phyloP scores from a whole-genome alignment of 352 stramenopile species.

The Phytophthora hibernalis region DNA sequence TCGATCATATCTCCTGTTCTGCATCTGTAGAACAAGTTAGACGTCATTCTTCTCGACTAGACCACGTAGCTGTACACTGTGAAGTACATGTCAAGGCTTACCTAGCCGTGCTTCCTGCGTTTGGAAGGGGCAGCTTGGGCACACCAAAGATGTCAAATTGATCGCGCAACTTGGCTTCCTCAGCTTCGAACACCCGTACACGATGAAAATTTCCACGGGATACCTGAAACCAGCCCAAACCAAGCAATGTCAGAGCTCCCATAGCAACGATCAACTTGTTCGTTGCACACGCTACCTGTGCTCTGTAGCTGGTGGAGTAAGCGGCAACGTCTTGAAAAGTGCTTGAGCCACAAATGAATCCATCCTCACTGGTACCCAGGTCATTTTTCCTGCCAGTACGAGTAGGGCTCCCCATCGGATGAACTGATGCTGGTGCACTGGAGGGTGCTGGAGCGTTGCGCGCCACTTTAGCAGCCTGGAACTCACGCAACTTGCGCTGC shows the following conservation, averaged over 20 bases:
- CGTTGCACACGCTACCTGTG: conserved; percentile 32
- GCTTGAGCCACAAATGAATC: conserved; percentile 68
- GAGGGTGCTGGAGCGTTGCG: conserved; percentile 29
- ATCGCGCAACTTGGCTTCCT: conserved; percentile 60
- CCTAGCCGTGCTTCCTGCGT: conserved; percentile 18
- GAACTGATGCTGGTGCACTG: background rate
- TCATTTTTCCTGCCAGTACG: conserved; percentile 37
- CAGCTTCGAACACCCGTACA: conserved; percentile 61
- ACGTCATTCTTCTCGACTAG: background rate
- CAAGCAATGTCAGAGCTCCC: background rate
- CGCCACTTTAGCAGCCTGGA: conserved; percentile 51
- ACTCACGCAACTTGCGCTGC: conserved; percentile 63
- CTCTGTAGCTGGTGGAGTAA: conserved; percentile 74
- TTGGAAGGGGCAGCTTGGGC: conserved; percentile 49
- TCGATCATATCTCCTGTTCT: conserved; percentile 59
- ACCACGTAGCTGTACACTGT: too few relatives aligned
- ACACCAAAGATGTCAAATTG: conserved; percentile 74
- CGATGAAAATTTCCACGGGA: conserved; percentile 54
- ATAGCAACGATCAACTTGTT: background rate
- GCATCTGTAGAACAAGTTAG: background rate
- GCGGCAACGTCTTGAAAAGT: conserved; percentile 62
- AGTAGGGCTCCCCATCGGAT: conserved; percentile 31
- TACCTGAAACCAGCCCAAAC: conserved; percentile 24
- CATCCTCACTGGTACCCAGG: conserved; percentile 38
- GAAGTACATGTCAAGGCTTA: conserved; percentile 1